phyloP scores from a whole-genome alignment of 768 basidiomycete genomes.

The Leucosporidium scottii region DNA sequence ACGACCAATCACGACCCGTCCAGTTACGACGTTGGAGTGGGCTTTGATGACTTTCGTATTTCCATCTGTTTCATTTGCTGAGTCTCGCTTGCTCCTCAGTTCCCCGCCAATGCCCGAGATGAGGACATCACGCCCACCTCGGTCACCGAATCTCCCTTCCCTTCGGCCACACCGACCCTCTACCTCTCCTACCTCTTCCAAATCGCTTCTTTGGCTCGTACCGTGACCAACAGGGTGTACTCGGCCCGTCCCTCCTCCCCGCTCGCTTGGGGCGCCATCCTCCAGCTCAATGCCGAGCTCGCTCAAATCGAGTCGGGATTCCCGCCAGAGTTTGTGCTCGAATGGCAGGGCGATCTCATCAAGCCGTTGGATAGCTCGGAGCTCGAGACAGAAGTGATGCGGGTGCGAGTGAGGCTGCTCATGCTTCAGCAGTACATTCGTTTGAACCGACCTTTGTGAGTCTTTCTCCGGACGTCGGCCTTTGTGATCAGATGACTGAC shows the following conservation, averaged over 20 bases:
- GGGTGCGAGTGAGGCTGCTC: constrained; percentile 13
- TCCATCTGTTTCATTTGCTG: background rate
- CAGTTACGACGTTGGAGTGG: constrained; percentile 17
- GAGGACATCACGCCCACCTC: constrained; percentile 12
- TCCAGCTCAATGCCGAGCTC: constrained; percentile 21
- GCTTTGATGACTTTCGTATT: background rate
- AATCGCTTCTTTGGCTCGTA: constrained; percentile 1
- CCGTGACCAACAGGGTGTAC: constrained; percentile 11
- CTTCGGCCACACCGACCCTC: constrained; percentile 17
- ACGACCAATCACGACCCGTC: constrained; percentile 5
- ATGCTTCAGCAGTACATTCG: constrained; percentile 15
- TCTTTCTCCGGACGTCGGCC: no score
- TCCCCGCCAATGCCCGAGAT: constrained; percentile 23
- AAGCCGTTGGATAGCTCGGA: background rate
- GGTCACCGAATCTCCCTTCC: constrained; percentile 2
- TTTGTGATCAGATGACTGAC: no score
- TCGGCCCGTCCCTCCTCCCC: constrained; percentile 4
- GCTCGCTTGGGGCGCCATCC: background rate
- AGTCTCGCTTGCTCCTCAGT: background rate
- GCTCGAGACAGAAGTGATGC: constrained; percentile 14
- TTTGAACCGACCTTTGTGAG: constrained; percentile 30
- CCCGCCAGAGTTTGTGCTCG: background rate
- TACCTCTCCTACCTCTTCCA: constrained; percentile 6
- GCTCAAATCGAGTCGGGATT: constrained; percentile 4
- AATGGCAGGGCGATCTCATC: background rate